These are phyloP conservation scores for Dioscorea alata DNA, from an alignment of 106 monocot species.

Conservation along the genomic window DNA sequence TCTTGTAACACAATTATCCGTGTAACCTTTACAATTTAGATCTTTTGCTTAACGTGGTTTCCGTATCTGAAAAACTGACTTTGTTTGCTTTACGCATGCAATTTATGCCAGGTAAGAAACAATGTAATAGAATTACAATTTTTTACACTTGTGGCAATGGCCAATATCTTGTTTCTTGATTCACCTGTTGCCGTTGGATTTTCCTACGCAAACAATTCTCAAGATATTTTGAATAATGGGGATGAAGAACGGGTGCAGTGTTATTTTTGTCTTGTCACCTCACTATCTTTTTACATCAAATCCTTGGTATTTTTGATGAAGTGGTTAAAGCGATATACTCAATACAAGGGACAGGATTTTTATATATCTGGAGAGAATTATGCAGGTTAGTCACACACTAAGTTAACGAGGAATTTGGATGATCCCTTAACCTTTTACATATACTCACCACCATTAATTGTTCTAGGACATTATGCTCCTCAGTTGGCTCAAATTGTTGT, in stretches of 20 bases:
- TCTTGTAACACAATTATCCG: not conserved
- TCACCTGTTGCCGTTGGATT: conserved; percentile 95
- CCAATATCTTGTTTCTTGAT: conserved; percentile 87
- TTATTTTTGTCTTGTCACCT: not conserved
- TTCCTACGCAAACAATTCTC: conserved; percentile 85
- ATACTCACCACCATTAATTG: not conserved
- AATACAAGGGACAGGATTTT: conserved; percentile 71
- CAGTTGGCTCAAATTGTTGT: conserved; percentile 89
- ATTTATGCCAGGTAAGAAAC: no score
- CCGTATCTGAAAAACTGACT: not conserved
- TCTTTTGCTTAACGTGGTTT: no score
- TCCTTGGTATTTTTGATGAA: conserved; percentile 71
- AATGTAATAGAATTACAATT: not conserved
- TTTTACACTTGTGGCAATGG: conserved; percentile 43
- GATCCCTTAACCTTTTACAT: no score
- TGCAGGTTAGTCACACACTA: conserved; percentile 38
- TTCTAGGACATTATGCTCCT: conserved; percentile 91
- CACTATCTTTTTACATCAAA: not conserved
- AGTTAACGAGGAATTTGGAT: no score
- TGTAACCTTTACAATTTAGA: not conserved
- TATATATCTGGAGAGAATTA: conserved; percentile 96
- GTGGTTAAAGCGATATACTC: conserved; percentile 80
- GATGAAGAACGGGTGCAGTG: conserved; percentile 75
- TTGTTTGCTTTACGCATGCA: not conserved
- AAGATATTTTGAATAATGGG: conserved; percentile 69